phyloP scores from a whole-genome alignment of 306 rosid genomes.

The Casuarina equisetifolia region DNA sequence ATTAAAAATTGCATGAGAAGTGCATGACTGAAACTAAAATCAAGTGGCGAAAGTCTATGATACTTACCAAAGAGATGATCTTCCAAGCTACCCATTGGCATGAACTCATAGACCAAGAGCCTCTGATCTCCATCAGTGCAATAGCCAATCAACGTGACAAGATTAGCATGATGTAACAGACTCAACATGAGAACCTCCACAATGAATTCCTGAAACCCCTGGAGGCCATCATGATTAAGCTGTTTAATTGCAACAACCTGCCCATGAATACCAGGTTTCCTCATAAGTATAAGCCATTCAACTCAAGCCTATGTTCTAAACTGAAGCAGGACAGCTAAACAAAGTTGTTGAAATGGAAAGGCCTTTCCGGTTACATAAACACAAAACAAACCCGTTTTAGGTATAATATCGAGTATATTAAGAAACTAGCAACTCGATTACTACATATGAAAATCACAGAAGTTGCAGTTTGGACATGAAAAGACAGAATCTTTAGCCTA shows the following conservation, averaged over 20 bases:
- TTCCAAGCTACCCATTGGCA: constrained; percentile 83
- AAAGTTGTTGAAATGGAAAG: neutral
- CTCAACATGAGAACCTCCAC: constrained; percentile 97
- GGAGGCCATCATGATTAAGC: constrained; percentile 75
- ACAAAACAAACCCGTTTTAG: neutral
- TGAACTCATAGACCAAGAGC: constrained; percentile 81
- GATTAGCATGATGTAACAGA: constrained; percentile 82
- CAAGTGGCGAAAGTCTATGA: neutral
- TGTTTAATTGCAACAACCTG: constrained; percentile 93
- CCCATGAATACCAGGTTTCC: constrained; percentile 8
- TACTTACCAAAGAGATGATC: constrained; percentile 75
- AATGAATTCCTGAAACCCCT: constrained; percentile 91
- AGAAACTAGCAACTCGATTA: neutral
- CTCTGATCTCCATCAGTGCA: constrained; percentile 97
- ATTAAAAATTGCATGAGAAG: neutral
- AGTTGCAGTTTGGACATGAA: neutral
- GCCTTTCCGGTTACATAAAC: neutral
- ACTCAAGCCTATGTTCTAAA: neutral
- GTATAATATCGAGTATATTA: neutral
- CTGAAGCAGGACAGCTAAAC: neutral
- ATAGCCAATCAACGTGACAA: constrained; percentile 86
- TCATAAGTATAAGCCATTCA: neutral
- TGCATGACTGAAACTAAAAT: neutral
- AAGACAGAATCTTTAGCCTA: neutral
- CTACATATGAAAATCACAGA: neutral